Base-by-base conservation (phyloP, 257 asterid genomes). In the Mitragyna speciosa region DNA sequence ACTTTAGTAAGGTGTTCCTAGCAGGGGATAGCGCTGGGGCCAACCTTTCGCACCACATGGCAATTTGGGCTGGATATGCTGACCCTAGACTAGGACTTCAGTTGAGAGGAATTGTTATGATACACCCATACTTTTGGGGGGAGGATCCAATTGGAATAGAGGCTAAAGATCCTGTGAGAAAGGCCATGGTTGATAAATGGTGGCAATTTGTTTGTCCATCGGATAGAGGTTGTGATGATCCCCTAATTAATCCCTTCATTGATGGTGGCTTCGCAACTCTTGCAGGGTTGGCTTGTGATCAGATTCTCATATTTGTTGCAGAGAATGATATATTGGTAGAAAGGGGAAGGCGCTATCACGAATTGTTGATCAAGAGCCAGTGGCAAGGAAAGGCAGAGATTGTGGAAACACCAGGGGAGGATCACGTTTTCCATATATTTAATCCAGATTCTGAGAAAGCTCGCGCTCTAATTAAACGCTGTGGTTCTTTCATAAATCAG, bases 21-120 rank as follows among this genome's bases (percentile, higher is more conserved):
- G 90, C 95, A 15, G 98, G 98, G 14, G 97, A 94, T 33, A 94
- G 98, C 73, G 96, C 97, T 9, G 98, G 98, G 9, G 98, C 96
- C 6, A 94, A 92, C 51, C 89, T 94, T 5, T 82, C 96, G 0
- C 97, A 92, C 83, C 93, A 92, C 47, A 31, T 90, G 80, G 83
- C 93, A 1, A 88, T 88, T 51, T 82, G 76, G 71, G n/a, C n/a
- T n/a, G n/a, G n/a, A n/a, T 3, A 3, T 12, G 69, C 84, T 3
- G 74, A 80, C 16, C 72, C 19, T 7, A 61, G 0, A 19, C 1
- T 77, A 5, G 83, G 82, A 30, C 36, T 87, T 26, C 78, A 83
- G 59, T 63, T 90, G 19, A 8, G 15, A 0, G 97, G 97, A 1
- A 72, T 89, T 7, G 4, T 89, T 11, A 84, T 94, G 95, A 67